Percentiles rank a stretch among this genome's conserved stretches.
phyloP scores from a whole-genome alignment of 1,139 yeast species.

The Debaryomyces sp. region DNA sequence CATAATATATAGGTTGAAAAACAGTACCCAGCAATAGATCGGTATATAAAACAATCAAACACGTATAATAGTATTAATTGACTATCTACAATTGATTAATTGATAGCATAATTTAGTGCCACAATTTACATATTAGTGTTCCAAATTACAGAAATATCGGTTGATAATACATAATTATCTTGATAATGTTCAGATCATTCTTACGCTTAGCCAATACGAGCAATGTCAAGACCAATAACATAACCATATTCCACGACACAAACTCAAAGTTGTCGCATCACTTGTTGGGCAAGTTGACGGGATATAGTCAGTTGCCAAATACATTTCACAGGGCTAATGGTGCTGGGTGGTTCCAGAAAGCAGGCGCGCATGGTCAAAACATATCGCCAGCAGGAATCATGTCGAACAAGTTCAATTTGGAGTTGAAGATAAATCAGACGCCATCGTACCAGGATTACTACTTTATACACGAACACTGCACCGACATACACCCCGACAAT shows the following conservation, averaged over 20 bases:
- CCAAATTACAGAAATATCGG: not conserved
- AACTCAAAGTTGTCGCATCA: constrained; percentile 29
- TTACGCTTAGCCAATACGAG: constrained; percentile 12
- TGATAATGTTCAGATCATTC: constrained; percentile 11
- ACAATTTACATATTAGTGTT: too few relatives aligned
- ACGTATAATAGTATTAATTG: not conserved
- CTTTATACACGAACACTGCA: constrained; percentile 37
- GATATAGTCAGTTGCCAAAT: constrained; percentile 26
- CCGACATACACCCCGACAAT: constrained; percentile 50
- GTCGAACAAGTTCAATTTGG: constrained; percentile 25
- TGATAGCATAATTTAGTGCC: not conserved
- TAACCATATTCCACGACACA: constrained; percentile 38
- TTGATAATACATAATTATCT: not conserved
- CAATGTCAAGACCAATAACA: constrained; percentile 9
- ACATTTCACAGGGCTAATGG: constrained; percentile 19
- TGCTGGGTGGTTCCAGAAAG: not conserved
- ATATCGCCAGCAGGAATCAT: not conserved
- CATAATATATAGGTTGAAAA: not conserved
- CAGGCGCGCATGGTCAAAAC: not conserved
- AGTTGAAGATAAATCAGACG: constrained; percentile 26
- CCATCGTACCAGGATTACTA: constrained; percentile 35
- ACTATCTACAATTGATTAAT: not conserved
- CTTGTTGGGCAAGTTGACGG: constrained; percentile 25
- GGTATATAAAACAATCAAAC: not conserved
- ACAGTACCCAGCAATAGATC: not conserved